These are phyloP conservation scores for Priceomyces melissophilus DNA, from an alignment of 805 yeast genomes.

Conservation along the genomic window DNA sequence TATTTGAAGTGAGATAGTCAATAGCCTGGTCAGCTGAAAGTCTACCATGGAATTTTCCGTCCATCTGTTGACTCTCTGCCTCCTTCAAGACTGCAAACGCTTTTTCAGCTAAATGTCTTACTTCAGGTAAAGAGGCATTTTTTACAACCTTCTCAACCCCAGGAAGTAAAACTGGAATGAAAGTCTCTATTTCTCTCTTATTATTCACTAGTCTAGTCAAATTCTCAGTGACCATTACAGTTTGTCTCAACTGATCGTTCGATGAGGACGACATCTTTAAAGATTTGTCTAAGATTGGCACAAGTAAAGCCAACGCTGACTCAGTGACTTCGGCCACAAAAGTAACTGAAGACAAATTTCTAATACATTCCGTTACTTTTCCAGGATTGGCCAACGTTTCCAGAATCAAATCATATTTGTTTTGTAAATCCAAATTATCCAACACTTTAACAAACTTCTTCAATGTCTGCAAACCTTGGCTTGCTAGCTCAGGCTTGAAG, in stretches of 20 bases:
- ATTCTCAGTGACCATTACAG: conserved; percentile 94
- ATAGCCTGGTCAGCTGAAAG: conserved; percentile 54
- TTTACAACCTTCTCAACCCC: conserved; percentile 84
- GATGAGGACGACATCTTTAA: conserved; percentile 82
- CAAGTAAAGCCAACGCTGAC: conserved; percentile 85
- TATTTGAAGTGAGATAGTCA: conserved; percentile 32
- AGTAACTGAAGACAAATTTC: conserved; percentile 86
- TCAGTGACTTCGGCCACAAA: conserved; percentile 98
- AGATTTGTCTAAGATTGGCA: conserved; percentile 89
- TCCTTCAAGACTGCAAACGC: conserved; percentile 79
- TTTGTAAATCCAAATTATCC: conserved; percentile 88
- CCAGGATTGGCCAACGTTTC: conserved; percentile 88
- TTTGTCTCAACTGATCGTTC: conserved; percentile 94
- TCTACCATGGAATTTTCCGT: conserved; percentile 76
- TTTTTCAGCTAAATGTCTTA: conserved; percentile 86
- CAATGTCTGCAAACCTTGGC: conserved; percentile 72
- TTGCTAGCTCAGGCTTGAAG: conserved; percentile 93
- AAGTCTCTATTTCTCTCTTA: conserved; percentile 84
- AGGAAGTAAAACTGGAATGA: conserved; percentile 85
- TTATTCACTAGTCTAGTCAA: conserved; percentile 93
- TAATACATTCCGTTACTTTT: conserved; percentile 85
- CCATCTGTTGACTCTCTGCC: conserved; percentile 67
- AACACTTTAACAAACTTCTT: conserved; percentile 71
- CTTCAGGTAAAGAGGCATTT: conserved; percentile 94
- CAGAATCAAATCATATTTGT: conserved; percentile 77